Conservation (phyloP, 140 eudicot genomes). For the Stevia rebaudiana region DNA sequence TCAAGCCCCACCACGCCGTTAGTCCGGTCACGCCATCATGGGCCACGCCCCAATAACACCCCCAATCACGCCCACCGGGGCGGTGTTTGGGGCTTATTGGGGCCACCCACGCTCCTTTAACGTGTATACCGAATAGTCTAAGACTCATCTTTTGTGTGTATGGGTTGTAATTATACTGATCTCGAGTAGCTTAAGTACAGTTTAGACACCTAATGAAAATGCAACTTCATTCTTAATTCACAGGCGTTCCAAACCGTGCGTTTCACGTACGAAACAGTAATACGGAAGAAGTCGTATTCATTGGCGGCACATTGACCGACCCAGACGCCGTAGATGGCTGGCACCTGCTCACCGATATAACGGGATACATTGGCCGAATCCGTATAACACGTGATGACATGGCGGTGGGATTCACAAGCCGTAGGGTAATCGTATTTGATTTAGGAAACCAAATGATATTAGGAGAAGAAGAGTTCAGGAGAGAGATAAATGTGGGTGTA, state of each 20-base stretch:
- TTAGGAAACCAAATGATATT: slow-evolving; percentile 42
- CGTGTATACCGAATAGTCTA: too few relatives aligned
- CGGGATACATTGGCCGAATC: slow-evolving; percentile 61
- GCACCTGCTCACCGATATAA: slow-evolving; percentile 60
- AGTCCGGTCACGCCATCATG: too few relatives aligned
- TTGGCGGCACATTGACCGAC: slow-evolving; percentile 70
- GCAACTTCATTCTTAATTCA: background rate
- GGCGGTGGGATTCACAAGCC: slow-evolving; percentile 69
- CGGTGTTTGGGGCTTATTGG: too few relatives aligned
- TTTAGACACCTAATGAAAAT: background rate
- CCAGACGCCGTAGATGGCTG: slow-evolving; percentile 89
- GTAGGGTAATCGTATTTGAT: slow-evolving; percentile 47
- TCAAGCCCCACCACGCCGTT: too few relatives aligned
- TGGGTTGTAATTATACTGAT: too few relatives aligned
- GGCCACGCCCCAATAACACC: too few relatives aligned
- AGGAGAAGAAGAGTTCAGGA: slow-evolving; percentile 48
- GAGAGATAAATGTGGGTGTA: slow-evolving; percentile 45
- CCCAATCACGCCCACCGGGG: too few relatives aligned
- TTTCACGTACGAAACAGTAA: slow-evolving; percentile 66
- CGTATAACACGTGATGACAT: slow-evolving; percentile 45
- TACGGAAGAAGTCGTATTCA: slow-evolving; percentile 62
- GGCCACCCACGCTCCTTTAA: too few relatives aligned
- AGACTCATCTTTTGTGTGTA: too few relatives aligned
- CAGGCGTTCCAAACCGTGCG: slow-evolving; percentile 83
- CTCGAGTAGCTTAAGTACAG: background rate